Conservation (phyloP, 176 grass and related monocot genomes). For the bread wheat (Triticum aestivum) region IWGSC_CS_RefSeq_v2.1 NC_057805.1:19135757-19136256, state of each 20-base stretch:
- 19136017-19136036: neutral
- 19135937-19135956: conserved; percentile 39
- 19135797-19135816: conserved; percentile 63
- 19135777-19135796: conserved; percentile 69
- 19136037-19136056: neutral
- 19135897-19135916: neutral
- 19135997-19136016: neutral
- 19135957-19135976: neutral
- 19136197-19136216: conserved; percentile 27
- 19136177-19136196: neutral
- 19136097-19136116: neutral
- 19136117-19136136: neutral
- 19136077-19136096: neutral
- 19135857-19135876: neutral
- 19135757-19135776: conserved; percentile 60
- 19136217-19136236: neutral
- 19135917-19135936: conserved; percentile 26
- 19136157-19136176: neutral
- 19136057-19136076: neutral
- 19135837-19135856: neutral
- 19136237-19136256: conserved; percentile 30
- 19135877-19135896: neutral
- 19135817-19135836: conserved; percentile 23
- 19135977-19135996: neutral
- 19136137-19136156: neutral